phyloP scores from a whole-genome alignment of 148 eudicot species.

The Spergularia marina region DNA sequence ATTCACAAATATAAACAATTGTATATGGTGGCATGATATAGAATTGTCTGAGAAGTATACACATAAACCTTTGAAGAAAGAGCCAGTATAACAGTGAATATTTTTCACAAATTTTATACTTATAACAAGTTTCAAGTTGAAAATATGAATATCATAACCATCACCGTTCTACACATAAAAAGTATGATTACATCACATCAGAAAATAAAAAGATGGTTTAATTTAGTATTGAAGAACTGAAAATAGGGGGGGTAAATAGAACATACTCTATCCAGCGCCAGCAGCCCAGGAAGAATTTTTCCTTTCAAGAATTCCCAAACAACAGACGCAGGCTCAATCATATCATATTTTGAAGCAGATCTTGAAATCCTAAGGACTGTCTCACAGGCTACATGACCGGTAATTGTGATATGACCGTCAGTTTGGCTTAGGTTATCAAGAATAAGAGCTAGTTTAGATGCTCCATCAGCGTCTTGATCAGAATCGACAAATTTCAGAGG shows the following conservation, averaged over 20 bases:
- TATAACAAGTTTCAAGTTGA: not conserved
- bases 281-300: conserved; percentile 77
- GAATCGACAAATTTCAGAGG: conserved; percentile 46
- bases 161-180: not conserved
- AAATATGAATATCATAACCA: not conserved
- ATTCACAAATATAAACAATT: not conserved
- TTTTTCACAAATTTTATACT: not conserved
- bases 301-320: conserved; percentile 79
- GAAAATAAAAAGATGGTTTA: not conserved
- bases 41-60: not conserved
- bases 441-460: conserved; percentile 45
- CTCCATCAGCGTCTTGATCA: conserved; percentile 35
- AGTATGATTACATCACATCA: not conserved
- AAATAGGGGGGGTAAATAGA: not conserved
- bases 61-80: not conserved
- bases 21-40: not conserved
- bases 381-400: conserved; percentile 58
- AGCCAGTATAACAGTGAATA: not conserved
- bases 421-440: conserved; percentile 47
- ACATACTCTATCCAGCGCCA: conserved; percentile 82
- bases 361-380: conserved; percentile 28
- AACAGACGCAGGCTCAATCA: conserved; percentile 61
- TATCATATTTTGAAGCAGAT: conserved; percentile 29
- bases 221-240: not conserved
- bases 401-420: conserved; percentile 48